phyloP scores from a whole-genome alignment of 495 filamentous ascomycete species.

The Daldinia decipiens region DNA sequence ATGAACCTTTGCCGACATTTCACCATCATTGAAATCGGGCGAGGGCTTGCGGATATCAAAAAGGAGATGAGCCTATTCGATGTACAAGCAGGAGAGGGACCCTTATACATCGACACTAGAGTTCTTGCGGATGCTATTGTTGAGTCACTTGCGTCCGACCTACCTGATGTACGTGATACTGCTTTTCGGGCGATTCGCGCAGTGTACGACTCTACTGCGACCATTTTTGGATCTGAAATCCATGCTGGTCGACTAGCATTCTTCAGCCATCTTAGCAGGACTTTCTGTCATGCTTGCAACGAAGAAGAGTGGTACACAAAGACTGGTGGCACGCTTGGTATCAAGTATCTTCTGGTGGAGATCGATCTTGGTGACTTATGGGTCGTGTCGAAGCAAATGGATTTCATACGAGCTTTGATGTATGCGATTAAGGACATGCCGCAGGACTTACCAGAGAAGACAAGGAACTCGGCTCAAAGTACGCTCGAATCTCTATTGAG shows the following conservation, averaged over 20 bases:
- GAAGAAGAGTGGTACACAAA: slow-evolving; percentile 99
- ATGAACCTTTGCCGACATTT: slow-evolving; percentile 88
- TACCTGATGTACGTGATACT: slow-evolving; percentile 79
- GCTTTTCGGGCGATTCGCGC: slow-evolving; percentile 79
- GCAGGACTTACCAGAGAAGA: slow-evolving; percentile 86
- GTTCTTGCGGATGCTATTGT: slow-evolving; percentile 88
- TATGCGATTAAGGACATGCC: slow-evolving; percentile 99
- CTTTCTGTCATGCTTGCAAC: slow-evolving; percentile 93
- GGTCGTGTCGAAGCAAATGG: slow-evolving; percentile 80
- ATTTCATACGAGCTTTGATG: slow-evolving; percentile 85
- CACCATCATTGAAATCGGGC: slow-evolving; percentile 88
- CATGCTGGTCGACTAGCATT: slow-evolving; percentile 78
- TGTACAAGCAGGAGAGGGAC: slow-evolving; percentile 84
- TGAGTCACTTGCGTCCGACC: slow-evolving; percentile 86
- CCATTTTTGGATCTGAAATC: slow-evolving; percentile 80
- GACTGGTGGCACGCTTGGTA: slow-evolving; percentile 87
- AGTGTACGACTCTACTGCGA: slow-evolving; percentile 78
- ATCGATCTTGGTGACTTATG: slow-evolving; percentile 84
- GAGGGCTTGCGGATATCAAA: slow-evolving; percentile 77
- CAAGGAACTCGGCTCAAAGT: slow-evolving; percentile 79
- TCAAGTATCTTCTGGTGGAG: slow-evolving; percentile 81
- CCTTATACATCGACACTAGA: slow-evolving; percentile 82
- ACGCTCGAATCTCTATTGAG: slow-evolving; percentile 81
- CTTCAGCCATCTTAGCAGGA: slow-evolving; percentile 80
- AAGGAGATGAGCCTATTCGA: slow-evolving; percentile 79